Base-by-base conservation (phyloP, 2,329 filamentous ascomycete species). In the Bipolaris sorokiniana region DNA sequence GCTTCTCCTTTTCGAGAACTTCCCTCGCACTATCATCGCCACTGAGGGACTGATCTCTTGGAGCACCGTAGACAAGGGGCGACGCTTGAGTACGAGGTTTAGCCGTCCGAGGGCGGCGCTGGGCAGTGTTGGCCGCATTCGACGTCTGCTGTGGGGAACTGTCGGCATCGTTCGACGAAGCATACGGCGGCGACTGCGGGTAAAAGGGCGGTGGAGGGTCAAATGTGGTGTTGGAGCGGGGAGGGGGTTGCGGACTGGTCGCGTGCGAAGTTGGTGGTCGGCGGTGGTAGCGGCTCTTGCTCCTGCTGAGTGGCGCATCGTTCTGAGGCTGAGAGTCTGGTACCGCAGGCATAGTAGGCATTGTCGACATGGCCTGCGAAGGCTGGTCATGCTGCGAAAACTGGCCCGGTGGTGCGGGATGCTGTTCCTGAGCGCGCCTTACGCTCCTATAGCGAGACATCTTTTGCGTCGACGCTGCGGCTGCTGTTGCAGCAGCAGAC, bases 361-460 rank as follows among this genome's bases (percentile, higher is more conserved):
- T 31, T 45, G 65, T 46, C 33, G 58, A 40, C 22, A 42, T 34
- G 51, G 56, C 37, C 48, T 58, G 48, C 22, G 63, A 49, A n/a
- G 58, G 23, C 18, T 61, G 61, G 20, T 66, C 62, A 40, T 48
- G 54, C 45, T 68, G 44, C 28, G 44, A 54, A 34, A 59, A 50
- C 26, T 57, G 48, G 22, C 48, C 48, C 13, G 37, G 31, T 10
- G 54, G 58, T 16, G 59, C 59, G 20, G 51, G 52, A 34, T 73
- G 69, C 51, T 74, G 67, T 56, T 77, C 70, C 51, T 78, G 74
- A 20, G 76, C 77, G 60, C 79, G 79, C 56, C 85, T 77, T 53
- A 86, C 83, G 28, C 83, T 85, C 62, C 84, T 79, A 73, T 88
- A 88, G 40, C 85, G 81, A 52, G 84, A 83, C 69, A 84, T 81